These are phyloP conservation scores for Trypanosoma mega DNA, from an alignment of 208 protist species.

Conservation along the genomic window DNA sequence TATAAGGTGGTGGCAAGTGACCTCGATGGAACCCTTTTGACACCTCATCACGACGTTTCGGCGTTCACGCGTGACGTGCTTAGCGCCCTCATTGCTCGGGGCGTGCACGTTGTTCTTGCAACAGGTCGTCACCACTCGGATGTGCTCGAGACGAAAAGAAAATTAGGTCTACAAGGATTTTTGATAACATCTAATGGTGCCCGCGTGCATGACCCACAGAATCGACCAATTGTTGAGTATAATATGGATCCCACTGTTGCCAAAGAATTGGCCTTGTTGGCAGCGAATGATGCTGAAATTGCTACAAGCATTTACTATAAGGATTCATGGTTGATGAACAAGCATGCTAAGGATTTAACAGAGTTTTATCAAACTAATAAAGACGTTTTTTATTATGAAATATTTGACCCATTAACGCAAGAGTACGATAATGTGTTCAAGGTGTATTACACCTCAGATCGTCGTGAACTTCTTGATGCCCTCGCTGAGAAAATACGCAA, in stretches of 20 bases:
- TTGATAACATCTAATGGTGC: constrained; percentile 60
- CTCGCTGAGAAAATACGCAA: constrained; percentile 16
- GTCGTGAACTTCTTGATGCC: background rate
- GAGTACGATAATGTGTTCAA: constrained; percentile 38
- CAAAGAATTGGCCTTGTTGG: constrained; percentile 27
- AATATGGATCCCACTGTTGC: constrained; percentile 34
- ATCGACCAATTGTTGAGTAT: constrained; percentile 30
- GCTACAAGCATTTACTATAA: constrained; percentile 43
- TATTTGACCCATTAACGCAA: constrained; percentile 26
- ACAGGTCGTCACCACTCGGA: constrained; percentile 49
- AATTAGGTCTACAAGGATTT: constrained; percentile 42
- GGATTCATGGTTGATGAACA: constrained; percentile 32
- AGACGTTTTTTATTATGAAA: constrained; percentile 27
- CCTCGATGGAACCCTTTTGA: constrained; percentile 58
- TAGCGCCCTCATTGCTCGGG: constrained; percentile 31
- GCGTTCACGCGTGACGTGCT: constrained; percentile 27
- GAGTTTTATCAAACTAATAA: constrained; percentile 39
- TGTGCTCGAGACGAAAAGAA: constrained; percentile 37
- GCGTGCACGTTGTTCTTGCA: constrained; percentile 42
- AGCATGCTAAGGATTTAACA: constrained; percentile 24
- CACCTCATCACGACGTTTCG: constrained; percentile 31
- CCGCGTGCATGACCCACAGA: constrained; percentile 42
- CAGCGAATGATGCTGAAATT: constrained; percentile 17
- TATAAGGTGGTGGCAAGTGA: constrained; percentile 46
- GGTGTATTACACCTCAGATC: constrained; percentile 35